Percentiles rank a stretch among this genome's conserved stretches.
Evolutionary conservation across 108 stramenopile genomes (phyloP).

Genomic region (Mayamaea pseudoterrestris): DNA sequence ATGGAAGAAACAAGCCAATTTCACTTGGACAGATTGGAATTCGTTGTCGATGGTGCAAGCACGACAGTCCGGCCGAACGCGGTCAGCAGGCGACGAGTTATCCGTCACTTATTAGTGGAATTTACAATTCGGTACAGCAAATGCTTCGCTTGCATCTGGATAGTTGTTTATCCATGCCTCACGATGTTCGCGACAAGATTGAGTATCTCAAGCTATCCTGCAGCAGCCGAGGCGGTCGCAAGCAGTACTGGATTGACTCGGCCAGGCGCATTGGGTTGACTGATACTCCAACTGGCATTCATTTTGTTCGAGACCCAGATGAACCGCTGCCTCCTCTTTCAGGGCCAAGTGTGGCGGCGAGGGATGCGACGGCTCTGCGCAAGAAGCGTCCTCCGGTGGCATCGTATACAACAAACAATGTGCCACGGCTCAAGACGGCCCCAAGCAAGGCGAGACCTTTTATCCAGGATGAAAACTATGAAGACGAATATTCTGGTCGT

Average conservation of each 20-base stretch:
- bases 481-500: too few species aligned
- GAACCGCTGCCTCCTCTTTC: constrained; percentile 52
- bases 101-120: constrained; percentile 66
- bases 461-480: not conserved
- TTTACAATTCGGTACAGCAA: constrained; percentile 81
- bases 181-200: constrained; percentile 46
- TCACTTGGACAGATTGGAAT: constrained; percentile 79
- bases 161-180: constrained; percentile 50
- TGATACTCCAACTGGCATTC: constrained; percentile 70
- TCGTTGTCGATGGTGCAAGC: constrained; percentile 74
- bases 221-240: constrained; percentile 70
- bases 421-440: constrained; percentile 8
- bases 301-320: constrained; percentile 65
- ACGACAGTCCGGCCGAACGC: constrained; percentile 39
- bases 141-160: constrained; percentile 77
- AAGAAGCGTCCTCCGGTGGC: constrained; percentile 14
- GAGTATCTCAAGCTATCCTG: constrained; percentile 47
- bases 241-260: constrained; percentile 84
- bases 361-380: constrained; percentile 30
- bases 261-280: constrained; percentile 68
- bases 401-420: constrained; percentile 15
- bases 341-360: constrained; percentile 34
- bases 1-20: constrained; percentile 83
- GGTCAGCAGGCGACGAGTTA: constrained; percentile 65
- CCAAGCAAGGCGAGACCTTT: constrained; percentile 5